Percentiles rank a stretch among this genome's conserved stretches.
phyloP scores from a whole-genome alignment of 306 rosid genomes.

The Corylus heterophylla region DNA sequence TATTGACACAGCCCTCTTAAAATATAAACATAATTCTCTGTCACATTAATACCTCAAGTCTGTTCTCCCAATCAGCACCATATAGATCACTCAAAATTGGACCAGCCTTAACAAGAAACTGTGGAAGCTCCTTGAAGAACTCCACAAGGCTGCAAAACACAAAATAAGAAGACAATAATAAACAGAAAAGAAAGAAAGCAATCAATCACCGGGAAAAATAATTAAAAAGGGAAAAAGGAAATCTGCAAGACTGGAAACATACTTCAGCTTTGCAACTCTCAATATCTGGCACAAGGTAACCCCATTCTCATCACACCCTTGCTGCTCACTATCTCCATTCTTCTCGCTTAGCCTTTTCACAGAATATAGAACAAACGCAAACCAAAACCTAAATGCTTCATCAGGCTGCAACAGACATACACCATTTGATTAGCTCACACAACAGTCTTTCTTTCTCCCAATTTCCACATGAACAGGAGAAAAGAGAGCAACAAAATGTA shows the following conservation, averaged over 20 bases:
- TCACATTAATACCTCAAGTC: slow-evolving; percentile 68
- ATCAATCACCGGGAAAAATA: slow-evolving; percentile 17
- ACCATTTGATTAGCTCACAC: slow-evolving; percentile 20
- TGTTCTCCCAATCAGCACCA: slow-evolving; percentile 93
- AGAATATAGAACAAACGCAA: slow-evolving; percentile 70
- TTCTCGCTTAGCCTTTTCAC: slow-evolving; percentile 61
- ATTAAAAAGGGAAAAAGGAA: slow-evolving; percentile 14
- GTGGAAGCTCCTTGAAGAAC: slow-evolving; percentile 95
- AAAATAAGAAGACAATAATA: slow-evolving; percentile 24
- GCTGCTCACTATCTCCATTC: slow-evolving; percentile 35
- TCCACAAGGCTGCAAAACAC: slow-evolving; percentile 65
- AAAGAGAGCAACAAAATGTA: slow-evolving; percentile 22
- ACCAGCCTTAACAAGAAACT: slow-evolving; percentile 88
- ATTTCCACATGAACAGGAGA: not conserved
- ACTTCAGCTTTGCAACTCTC: slow-evolving; percentile 86
- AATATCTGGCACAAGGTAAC: slow-evolving; percentile 72
- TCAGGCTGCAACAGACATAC: slow-evolving; percentile 56
- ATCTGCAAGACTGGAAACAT: slow-evolving; percentile 29
- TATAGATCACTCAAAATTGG: slow-evolving; percentile 60
- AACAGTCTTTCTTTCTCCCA: slow-evolving; percentile 4
- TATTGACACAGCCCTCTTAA: not conserved
- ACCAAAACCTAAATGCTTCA: slow-evolving; percentile 88
- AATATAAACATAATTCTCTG: slow-evolving; percentile 20
- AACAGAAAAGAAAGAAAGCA: slow-evolving; percentile 12
- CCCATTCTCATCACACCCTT: slow-evolving; percentile 43